These are phyloP conservation scores for Wickerhamomyces ciferrii DNA, from an alignment of 805 yeast species.

Conservation along the genomic window DNA sequence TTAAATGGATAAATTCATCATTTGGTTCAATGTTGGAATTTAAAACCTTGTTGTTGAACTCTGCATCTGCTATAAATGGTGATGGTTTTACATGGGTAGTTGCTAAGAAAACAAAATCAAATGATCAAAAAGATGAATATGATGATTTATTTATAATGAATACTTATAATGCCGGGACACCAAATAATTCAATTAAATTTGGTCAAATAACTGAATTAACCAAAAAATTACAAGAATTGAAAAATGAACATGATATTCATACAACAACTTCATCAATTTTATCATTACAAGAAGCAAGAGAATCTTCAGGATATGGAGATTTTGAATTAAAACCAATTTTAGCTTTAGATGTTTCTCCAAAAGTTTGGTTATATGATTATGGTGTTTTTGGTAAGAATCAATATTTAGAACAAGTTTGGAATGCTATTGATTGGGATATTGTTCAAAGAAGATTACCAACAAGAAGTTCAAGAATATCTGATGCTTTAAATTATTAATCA, in stretches of 20 bases:
- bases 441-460: slow-evolving; percentile 43
- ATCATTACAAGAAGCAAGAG: slow-evolving; percentile 34
- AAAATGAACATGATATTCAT: slow-evolving; percentile 1
- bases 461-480: slow-evolving; percentile 18
- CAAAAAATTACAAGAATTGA: slow-evolving; percentile 18
- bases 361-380: slow-evolving; percentile 65
- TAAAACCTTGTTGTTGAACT: slow-evolving; percentile 59
- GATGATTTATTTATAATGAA: slow-evolving; percentile 63
- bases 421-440: slow-evolving; percentile 67
- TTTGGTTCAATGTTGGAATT: slow-evolving; percentile 81
- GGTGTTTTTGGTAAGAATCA: slow-evolving; percentile 70
- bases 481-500: not conserved
- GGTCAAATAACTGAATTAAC: slow-evolving; percentile 27
- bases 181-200: slow-evolving; percentile 58
- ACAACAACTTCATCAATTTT: slow-evolving; percentile 10
- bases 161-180: slow-evolving; percentile 88
- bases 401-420: slow-evolving; percentile 64
- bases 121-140: slow-evolving; percentile 19
- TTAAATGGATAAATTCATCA: slow-evolving; percentile 45
- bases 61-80: slow-evolving; percentile 73
- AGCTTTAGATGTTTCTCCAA: slow-evolving; percentile 69
- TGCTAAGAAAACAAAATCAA: slow-evolving; percentile 36
- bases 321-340: slow-evolving; percentile 49
- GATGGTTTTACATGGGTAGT: slow-evolving; percentile 91
- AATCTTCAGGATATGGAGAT: slow-evolving; percentile 18